A percentile compares a stretch with the other conserved stretches of the same genome.
These are phyloP conservation scores for Steccherinum ochraceum DNA, from an alignment of 768 basidiomycete genomes.

Conservation along the genomic window DNA sequence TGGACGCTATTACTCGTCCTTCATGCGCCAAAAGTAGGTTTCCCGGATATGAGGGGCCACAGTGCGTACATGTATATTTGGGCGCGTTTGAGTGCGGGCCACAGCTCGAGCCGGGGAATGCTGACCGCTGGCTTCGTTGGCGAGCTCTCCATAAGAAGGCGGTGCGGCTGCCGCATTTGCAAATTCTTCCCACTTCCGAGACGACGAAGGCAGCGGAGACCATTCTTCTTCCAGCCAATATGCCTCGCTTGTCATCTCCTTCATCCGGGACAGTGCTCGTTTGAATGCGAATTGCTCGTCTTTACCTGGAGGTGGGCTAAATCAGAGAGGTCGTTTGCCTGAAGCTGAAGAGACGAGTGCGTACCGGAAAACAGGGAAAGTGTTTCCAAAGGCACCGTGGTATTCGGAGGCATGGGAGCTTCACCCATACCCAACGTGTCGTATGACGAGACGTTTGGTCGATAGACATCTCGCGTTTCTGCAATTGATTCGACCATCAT, in stretches of 20 bases:
- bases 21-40: background rate
- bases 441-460: conserved; percentile 52
- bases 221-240: conserved; percentile 29
- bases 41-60: background rate
- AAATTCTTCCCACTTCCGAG: conserved; percentile 29
- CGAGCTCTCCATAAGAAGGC: too few species aligned
- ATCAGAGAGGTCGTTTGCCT: background rate
- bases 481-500: conserved; percentile 44
- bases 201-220: conserved; percentile 27
- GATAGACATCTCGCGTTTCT: conserved; percentile 42
- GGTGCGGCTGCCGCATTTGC: too few species aligned
- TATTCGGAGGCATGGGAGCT: conserved; percentile 21
- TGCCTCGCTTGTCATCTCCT: conserved; percentile 45
- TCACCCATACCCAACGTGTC: conserved; percentile 30
- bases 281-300: conserved; percentile 62
- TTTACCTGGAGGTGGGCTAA: conserved; percentile 30
- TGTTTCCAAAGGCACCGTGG: conserved; percentile 34
- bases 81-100: background rate
- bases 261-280: conserved; percentile 50
- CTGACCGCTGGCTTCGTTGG: background rate
- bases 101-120: background rate
- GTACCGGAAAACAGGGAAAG: conserved; percentile 45
- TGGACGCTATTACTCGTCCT: background rate
- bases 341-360: background rate
- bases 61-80: background rate